Percentiles rank a stretch among this genome's conserved stretches.
phyloP scores from a whole-genome alignment of 1,284 basidiomycete species.

The Pisolithus thermaeus region DNA sequence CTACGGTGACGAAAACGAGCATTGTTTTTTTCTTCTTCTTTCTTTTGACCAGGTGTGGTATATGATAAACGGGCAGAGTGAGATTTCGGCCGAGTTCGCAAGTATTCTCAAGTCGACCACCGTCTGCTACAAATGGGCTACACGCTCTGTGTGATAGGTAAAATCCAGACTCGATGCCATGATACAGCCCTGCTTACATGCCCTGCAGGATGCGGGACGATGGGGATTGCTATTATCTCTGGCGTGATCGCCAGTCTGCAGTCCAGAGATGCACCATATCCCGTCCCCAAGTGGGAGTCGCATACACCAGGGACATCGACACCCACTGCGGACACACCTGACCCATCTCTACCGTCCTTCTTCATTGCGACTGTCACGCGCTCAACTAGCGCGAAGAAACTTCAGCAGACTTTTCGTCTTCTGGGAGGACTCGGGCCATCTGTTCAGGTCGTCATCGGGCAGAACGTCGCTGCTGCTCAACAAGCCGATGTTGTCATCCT shows the following conservation, averaged over 20 bases:
- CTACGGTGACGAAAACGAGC: conserved; percentile 81
- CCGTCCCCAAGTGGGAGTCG: conserved; percentile 64
- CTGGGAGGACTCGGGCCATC: conserved; percentile 52
- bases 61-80: background rate
- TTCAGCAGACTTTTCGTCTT: conserved; percentile 58
- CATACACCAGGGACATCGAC: conserved; percentile 83
- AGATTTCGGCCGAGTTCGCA: background rate
- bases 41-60: background rate
- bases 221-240: conserved; percentile 95
- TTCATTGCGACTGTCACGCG: conserved; percentile 90
- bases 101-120: background rate
- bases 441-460: conserved; percentile 65
- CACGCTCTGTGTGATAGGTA: conserved; percentile 37
- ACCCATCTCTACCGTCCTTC: conserved; percentile 67
- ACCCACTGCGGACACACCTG: conserved; percentile 48
- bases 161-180: conserved; percentile 1
- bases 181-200: conserved; percentile 6
- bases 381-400: conserved; percentile 68
- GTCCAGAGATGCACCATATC: conserved; percentile 32
- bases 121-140: conserved; percentile 30
- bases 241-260: conserved; percentile 79
- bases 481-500: conserved; percentile 84
- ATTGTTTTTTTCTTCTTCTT: conserved; percentile 26
- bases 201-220: conserved; percentile 88
- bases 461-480: conserved; percentile 71